Base-by-base conservation (phyloP, 352 stramenopile species). In the Poterioochromonas sp. region DNA sequence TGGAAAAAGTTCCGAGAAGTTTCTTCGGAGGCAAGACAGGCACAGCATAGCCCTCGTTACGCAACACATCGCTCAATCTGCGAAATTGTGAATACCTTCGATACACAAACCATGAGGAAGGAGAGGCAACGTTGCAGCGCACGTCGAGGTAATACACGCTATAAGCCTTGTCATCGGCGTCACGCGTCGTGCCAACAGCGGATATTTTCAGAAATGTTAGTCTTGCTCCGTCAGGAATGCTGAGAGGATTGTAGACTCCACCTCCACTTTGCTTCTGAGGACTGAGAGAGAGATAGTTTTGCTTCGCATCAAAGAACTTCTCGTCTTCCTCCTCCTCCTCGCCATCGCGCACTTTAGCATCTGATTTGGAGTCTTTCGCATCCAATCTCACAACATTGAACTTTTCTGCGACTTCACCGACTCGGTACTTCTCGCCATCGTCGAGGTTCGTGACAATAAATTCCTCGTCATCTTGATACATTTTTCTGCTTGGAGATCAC, bases 1-100 rank as follows among this genome's bases (percentile, higher is more conserved):
- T 29, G 1, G 34, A 41, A 29, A 71, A 71, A 8, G 62, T 71
- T 41, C 62, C 62, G 2, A 74, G 29, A 8, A 74, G 1, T 40
- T 74, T 51, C 43, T 74, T 74, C 1, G 65, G 65, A 34, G 65
- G 65, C 29, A 74, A 58, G 0, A 74, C 65, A 74, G 65, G 65
- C 0, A 74, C 40, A 34, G 2, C 8, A 74, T 39, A 74, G 11
- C 65, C 65, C 40, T 74, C 65, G 15, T 12, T 44, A 26, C 65
- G 37, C 40, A 74, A 39, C 49, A 35, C 20, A 12, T 74, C 15
- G n/a, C 65, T 74, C 1, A 74, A n/a, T 2, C n/a, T 3, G 1
- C 65, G 65, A 39, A 74, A 74, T n/a, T 74, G 39, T 8, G 65
- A 58, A 54, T 74, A 74, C 29, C 65, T 51, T 54, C 65, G 5